Conservation (phyloP, 768 basidiomycete species). For the Scleroderma citrinum region DNA sequence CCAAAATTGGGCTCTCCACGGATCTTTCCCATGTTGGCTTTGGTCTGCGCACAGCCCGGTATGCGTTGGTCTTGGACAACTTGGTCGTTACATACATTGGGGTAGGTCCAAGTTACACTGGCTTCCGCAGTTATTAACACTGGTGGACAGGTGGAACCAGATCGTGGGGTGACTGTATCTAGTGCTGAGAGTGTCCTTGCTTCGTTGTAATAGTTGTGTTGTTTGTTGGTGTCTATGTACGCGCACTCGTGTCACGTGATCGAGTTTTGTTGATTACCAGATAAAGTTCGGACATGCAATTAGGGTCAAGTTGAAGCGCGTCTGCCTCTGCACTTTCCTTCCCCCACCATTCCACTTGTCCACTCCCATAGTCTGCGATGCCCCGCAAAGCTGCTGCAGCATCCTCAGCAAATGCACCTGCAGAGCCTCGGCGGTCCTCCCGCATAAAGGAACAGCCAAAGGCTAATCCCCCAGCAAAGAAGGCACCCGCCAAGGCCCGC, state of each 20-base stretch:
- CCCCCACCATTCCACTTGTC: not conserved
- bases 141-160: slow-evolving; percentile 41
- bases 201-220: slow-evolving; percentile 19
- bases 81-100: slow-evolving; percentile 62
- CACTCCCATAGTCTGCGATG: slow-evolving; percentile 33
- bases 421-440: slow-evolving; percentile 62
- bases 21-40: slow-evolving; percentile 47
- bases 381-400: slow-evolving; percentile 63
- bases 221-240: slow-evolving; percentile 26
- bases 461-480: slow-evolving; percentile 45
- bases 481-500: slow-evolving; percentile 57
- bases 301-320: slow-evolving; percentile 24
- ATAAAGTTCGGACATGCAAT: slow-evolving; percentile 27
- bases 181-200: slow-evolving; percentile 55
- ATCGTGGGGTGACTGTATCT: slow-evolving; percentile 47
- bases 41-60: slow-evolving; percentile 56
- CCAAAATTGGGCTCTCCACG: slow-evolving; percentile 45
- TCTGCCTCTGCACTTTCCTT: slow-evolving; percentile 17
- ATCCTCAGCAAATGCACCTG: slow-evolving; percentile 27
- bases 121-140: slow-evolving; percentile 5
- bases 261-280: slow-evolving; percentile 30
- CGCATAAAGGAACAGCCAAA: slow-evolving; percentile 73
- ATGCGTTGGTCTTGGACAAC: slow-evolving; percentile 62
- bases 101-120: slow-evolving; percentile 32
- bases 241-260: slow-evolving; percentile 27